phyloP scores from a whole-genome alignment of 1,284 basidiomycete genomes.

The Omphalotus olearius region DNA sequence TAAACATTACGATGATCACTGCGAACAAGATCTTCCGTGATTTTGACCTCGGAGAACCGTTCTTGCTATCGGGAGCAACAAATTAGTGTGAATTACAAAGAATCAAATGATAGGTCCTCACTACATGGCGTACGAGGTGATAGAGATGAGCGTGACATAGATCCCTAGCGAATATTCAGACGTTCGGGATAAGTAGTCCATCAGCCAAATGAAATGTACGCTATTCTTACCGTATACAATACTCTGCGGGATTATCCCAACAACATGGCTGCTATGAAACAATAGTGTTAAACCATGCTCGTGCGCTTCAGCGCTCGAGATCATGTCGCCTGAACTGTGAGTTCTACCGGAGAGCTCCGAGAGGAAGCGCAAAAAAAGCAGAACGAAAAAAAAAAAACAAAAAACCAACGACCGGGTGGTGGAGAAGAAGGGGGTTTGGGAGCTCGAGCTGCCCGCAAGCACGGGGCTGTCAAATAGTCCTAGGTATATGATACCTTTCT shows the following conservation, averaged over 20 bases:
- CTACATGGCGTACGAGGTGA: background rate
- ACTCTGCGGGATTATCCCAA: slow-evolving; percentile 4
- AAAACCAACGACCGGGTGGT: no score
- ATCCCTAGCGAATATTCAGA: background rate
- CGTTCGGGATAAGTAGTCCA: background rate
- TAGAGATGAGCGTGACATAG: slow-evolving; percentile 1
- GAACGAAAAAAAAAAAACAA: no score
- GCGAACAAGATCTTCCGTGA: slow-evolving; percentile 5
- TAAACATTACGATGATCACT: slow-evolving; percentile 6
- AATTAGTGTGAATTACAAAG: no score
- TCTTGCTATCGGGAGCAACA: background rate
- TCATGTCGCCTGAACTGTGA: background rate
- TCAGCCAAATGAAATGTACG: background rate
- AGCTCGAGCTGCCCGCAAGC: no score
- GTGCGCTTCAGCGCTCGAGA: background rate
- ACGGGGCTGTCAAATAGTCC: no score
- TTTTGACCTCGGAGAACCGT: slow-evolving; percentile 1
- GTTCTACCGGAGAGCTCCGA: no score
- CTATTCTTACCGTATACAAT: background rate
- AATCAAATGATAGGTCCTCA: background rate
- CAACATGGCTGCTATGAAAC: slow-evolving; percentile 1
- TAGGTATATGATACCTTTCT: no score
- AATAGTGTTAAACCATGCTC: background rate
- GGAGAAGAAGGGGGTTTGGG: no score
- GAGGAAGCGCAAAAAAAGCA: no score